A percentile compares a stretch with the other conserved stretches of the same genome.
phyloP scores from a whole-genome alignment of 345 rosid species.

The Corymbia maculata region DNA sequence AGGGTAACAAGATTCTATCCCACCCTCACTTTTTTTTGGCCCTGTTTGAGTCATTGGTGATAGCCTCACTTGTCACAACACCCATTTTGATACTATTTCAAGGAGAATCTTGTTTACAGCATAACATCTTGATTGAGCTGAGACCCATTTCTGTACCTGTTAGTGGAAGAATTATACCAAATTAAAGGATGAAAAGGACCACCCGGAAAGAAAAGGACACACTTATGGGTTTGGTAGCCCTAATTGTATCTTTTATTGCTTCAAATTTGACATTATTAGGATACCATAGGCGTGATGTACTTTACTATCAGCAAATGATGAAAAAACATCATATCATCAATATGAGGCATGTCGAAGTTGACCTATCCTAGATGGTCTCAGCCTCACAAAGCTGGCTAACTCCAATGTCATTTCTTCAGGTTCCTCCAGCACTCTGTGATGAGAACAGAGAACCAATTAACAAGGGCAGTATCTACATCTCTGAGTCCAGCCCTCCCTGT shows the following conservation, averaged over 20 bases:
- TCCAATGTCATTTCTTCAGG: conserved; percentile 18
- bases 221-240: background rate
- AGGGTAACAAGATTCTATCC: conserved; percentile 26
- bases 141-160: background rate
- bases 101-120: background rate
- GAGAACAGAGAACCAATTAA: conserved; percentile 60
- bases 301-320: background rate
- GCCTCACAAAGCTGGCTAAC: background rate
- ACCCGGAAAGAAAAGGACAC: background rate
- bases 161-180: background rate
- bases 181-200: background rate
- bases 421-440: conserved; percentile 57
- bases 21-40: background rate
- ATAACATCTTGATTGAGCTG: background rate
- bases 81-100: background rate
- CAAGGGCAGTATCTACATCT: conserved; percentile 59
- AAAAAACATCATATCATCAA: background rate
- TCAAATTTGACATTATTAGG: background rate
- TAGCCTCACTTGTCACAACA: background rate
- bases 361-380: background rate
- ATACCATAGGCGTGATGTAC: background rate
- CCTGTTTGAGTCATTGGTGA: background rate
- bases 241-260: background rate
- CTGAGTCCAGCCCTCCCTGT: conserved; percentile 42
- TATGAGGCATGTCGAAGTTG: background rate